Base-by-base conservation (phyloP, 768 basidiomycete genomes). In the Boletus subcaerulescens region DNA sequence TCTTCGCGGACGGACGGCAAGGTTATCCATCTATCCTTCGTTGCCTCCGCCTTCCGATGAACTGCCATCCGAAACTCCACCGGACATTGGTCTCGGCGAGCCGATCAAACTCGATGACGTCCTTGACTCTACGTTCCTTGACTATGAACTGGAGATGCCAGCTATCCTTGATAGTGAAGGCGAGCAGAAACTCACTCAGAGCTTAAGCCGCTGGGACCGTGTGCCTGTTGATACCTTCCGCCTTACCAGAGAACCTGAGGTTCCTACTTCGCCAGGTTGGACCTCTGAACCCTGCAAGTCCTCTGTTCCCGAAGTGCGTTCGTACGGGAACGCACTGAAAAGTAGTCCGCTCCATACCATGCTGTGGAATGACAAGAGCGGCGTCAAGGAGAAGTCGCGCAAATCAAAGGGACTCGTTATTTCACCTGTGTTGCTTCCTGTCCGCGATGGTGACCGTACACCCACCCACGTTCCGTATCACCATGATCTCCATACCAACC, bases 191-290 rank as follows among this genome's bases (percentile, higher is more conserved):
- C 77, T 80, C 46, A 64, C 75, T 15, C 77, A 77, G 62, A 81
- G 72, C 52, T 74, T 89, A 24, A 80, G 72, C 48, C 77, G 89
- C 9, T 91, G 90, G 90, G 89, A 90, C 57, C 75, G 80, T 39
- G 81, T 91, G 46, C 84, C 88, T 8, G 82, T 90, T 54, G 79
- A 79, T 50, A 84, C 88, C 13, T 90, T 90, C 76, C 80, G 87
- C 31, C 81, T 85, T 44, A 84, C 83, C 7, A 76, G 82, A 65
- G 65, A 66, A 44, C 50, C 66, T 14, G 69, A 72, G 45, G 59
- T 60, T 31, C 63, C 69, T 36, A 59, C 65, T 1, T 69, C 69
- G 11, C 67, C 71, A 15, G 57, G 58, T 32, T 71, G 69, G 69
- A 46, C 61, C 35, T 63, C 69, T 36, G 69, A 72, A 47, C 56